phyloP scores from a whole-genome alignment of 495 filamentous ascomycete genomes.

The Penicillium lagena region DNA sequence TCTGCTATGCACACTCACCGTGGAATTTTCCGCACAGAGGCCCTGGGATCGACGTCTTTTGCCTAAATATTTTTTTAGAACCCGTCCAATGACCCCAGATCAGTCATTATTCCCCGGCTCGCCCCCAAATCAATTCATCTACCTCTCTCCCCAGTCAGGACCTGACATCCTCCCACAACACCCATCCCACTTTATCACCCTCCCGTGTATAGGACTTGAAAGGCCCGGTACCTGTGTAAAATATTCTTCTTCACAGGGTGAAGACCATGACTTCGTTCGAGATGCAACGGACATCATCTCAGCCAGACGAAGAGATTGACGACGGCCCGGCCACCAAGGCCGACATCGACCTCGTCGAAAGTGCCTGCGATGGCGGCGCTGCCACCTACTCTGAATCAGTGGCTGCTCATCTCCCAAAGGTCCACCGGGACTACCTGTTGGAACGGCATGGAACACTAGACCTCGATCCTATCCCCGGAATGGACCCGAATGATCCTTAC shows the following conservation, averaged over 20 bases:
- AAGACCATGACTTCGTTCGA: slow-evolving; percentile 20
- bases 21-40: slow-evolving; percentile 2
- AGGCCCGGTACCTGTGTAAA: too few species aligned
- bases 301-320: slow-evolving; percentile 7
- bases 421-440: slow-evolving; percentile 46
- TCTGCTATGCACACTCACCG: slow-evolving; percentile 14
- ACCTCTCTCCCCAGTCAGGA: too few species aligned
- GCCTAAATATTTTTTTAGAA: too few species aligned
- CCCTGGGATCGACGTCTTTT: background rate
- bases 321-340: slow-evolving; percentile 13
- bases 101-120: too few species aligned
- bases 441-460: slow-evolving; percentile 48
- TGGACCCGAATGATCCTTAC: slow-evolving; percentile 46
- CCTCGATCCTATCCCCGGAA: slow-evolving; percentile 45
- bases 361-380: slow-evolving; percentile 18
- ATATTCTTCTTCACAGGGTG: background rate
- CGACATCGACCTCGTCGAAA: slow-evolving; percentile 28
- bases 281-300: slow-evolving; percentile 14
- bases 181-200: background rate
- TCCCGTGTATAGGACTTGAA: too few species aligned
- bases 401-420: slow-evolving; percentile 23
- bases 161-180: too few species aligned
- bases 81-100: too few species aligned
- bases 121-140: too few species aligned
- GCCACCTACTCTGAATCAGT: slow-evolving; percentile 24